Evolutionary conservation across 2,329 filamentous ascomycete species (phyloP).

Genomic region (Claviceps sp.): DNA sequence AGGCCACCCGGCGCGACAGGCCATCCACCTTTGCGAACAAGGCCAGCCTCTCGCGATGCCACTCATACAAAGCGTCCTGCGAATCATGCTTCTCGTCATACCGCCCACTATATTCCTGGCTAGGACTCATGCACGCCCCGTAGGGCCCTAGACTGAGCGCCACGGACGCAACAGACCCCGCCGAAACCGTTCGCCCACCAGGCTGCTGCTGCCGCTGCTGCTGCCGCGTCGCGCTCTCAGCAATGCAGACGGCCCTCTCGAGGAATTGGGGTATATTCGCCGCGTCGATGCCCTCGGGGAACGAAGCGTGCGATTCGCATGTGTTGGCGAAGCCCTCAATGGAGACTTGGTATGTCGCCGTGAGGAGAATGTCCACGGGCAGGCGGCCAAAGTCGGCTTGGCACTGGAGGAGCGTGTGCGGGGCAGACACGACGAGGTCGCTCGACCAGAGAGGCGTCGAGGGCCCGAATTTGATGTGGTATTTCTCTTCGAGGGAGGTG

Average conservation of each 20-base stretch:
- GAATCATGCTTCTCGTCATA: constrained; percentile 39
- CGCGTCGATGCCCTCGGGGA: constrained; percentile 29
- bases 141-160: constrained; percentile 54
- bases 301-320: constrained; percentile 18
- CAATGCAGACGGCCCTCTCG: constrained; percentile 30
- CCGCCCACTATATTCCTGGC: constrained; percentile 49
- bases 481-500: constrained; percentile 48
- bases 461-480: constrained; percentile 36
- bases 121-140: constrained; percentile 52
- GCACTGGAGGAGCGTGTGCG: constrained; percentile 36
- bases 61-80: constrained; percentile 32
- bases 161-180: constrained; percentile 15
- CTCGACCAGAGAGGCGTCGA: constrained; percentile 54
- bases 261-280: constrained; percentile 27
- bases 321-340: constrained; percentile 42
- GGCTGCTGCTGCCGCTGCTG: not conserved
- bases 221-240: constrained; percentile 19
- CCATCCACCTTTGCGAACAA: constrained; percentile 32
- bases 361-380: constrained; percentile 50
- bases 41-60: constrained; percentile 42
- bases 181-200: too few relatives aligned
- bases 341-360: constrained; percentile 55
- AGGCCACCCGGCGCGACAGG: constrained; percentile 30
- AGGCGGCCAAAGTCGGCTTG: constrained; percentile 42
- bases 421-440: constrained; percentile 45